phyloP scores from a whole-genome alignment of 225 moss, liverwort and hornwort species.

The Physcomitrellopsis africana region DNA sequence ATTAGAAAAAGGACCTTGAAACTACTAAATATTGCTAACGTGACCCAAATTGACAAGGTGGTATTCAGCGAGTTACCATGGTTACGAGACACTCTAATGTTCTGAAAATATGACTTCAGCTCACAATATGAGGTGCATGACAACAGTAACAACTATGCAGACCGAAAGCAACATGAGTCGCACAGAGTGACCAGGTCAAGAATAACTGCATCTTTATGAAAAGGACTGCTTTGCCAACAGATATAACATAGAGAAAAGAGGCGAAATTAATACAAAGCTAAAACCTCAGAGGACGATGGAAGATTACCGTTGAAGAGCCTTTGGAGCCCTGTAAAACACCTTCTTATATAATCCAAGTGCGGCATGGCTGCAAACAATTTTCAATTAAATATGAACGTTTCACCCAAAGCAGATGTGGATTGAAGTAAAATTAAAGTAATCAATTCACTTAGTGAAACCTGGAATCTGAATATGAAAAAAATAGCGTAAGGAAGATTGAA shows the following conservation, averaged over 20 bases:
- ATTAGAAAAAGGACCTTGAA: too few relatives aligned
- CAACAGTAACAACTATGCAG: background rate
- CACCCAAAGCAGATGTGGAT: background rate
- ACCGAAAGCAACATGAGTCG: background rate
- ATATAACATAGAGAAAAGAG: background rate
- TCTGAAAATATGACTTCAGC: background rate
- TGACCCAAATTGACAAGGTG: background rate
- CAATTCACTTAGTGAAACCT: background rate
- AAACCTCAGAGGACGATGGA: conserved; percentile 4
- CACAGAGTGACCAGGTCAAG: background rate
- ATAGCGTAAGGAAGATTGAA: background rate
- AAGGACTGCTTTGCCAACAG: background rate
- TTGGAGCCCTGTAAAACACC: conserved; percentile 77
- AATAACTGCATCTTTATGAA: background rate
- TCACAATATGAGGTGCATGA: background rate
- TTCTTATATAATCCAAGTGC: conserved; percentile 90
- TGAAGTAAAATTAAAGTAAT: background rate
- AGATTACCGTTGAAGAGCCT: conserved; percentile 74
- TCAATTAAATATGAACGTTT: background rate
- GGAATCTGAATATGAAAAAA: background rate
- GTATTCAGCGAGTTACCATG: background rate
- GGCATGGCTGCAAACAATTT: conserved; percentile 66
- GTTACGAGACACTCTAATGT: background rate
- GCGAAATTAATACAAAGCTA: background rate
- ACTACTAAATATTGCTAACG: too few relatives aligned